A percentile compares a stretch with the other conserved stretches of the same genome.
phyloP scores from a whole-genome alignment of 768 basidiomycete genomes.

The Suillus spraguei region DNA sequence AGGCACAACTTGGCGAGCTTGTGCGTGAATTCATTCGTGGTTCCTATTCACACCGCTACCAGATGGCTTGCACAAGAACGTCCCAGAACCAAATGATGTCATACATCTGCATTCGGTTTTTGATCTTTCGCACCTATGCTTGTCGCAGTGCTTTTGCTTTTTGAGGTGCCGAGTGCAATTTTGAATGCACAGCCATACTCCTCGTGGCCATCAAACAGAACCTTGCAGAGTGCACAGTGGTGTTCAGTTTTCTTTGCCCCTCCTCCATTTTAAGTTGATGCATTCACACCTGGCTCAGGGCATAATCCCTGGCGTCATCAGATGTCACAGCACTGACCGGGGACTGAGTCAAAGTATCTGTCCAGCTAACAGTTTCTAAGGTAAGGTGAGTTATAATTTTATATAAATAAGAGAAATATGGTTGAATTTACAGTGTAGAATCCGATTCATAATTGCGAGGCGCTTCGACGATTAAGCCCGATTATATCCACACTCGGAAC shows the following conservation, averaged over 20 bases:
- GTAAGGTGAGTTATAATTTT: constrained; percentile 1
- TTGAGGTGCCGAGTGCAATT: background rate
- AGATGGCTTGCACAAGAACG: too few species aligned
- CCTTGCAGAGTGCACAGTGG: constrained; percentile 1
- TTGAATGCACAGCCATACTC: background rate
- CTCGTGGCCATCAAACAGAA: background rate
- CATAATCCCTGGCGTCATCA: background rate
- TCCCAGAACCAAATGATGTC: background rate
- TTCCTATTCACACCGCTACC: too few species aligned
- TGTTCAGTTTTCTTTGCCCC: background rate
- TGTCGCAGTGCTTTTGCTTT: background rate
- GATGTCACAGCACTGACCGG: background rate
- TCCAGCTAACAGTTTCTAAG: background rate
- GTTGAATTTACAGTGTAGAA: too few species aligned
- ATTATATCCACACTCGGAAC: too few species aligned
- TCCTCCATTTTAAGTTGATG: background rate
- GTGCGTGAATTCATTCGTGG: too few species aligned
- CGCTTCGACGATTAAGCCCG: too few species aligned
- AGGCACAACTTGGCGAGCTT: too few species aligned
- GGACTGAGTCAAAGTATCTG: background rate
- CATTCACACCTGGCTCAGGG: background rate
- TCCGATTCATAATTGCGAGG: too few species aligned
- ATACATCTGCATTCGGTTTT: background rate
- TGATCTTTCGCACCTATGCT: background rate
- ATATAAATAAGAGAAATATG: too few species aligned